Evolutionary conservation across 2,329 filamentous ascomycete genomes (phyloP), one percentile per base, ranked within the genome.

Genomic region (Coccinonectria pachysandricola): DNA sequence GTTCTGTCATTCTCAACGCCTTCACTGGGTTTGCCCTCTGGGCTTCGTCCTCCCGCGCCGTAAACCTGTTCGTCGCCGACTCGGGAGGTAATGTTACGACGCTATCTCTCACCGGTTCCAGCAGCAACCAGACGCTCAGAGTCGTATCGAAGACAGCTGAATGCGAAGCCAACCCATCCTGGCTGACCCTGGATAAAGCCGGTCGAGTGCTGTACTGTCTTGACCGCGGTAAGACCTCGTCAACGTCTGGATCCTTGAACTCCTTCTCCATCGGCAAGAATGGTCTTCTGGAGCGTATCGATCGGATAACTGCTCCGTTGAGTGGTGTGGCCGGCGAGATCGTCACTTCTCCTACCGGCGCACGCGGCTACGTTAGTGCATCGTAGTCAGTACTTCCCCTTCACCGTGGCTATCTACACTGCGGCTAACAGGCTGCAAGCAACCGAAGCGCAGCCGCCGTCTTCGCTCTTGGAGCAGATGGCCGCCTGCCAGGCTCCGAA

Each of bases 11-110:
- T 12, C 22, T 37, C 6, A 24, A 24, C 5, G n/a, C 26, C 8
- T 15, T 40, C 6, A 11, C 39, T 0, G 21, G 28, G 5, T 28
- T 31, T 3, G 34, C 41, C 9, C 23, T 26, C 6, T 23, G 36
- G 7, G 17, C 31, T 3, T 21, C 14, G 2, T 25, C 22, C 3
- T 16, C 25, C 13, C 31, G 27, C n/a, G 40, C 41, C 11, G 32
- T 32, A 2, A 42, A 32, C 2, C 28, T 45, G 5, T 45, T 43
- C 12, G 39, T 36, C 6, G 42, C 42, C 2, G 42, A 45, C 12
- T 37, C 41, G 0, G 30, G 35, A 6, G 42, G 42, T 10, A 40
- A 32, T 8, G 20, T 45, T 4, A 41, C 37, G 7, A 45, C 42
- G 4, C 20, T 45, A 5, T 23, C 28, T 5, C 19, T 45, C 2